A percentile compares a stretch with the other conserved stretches of the same genome.
Conservation (phyloP, 768 basidiomycete species). For the Xerocomus brunneocitrinus region DNA sequence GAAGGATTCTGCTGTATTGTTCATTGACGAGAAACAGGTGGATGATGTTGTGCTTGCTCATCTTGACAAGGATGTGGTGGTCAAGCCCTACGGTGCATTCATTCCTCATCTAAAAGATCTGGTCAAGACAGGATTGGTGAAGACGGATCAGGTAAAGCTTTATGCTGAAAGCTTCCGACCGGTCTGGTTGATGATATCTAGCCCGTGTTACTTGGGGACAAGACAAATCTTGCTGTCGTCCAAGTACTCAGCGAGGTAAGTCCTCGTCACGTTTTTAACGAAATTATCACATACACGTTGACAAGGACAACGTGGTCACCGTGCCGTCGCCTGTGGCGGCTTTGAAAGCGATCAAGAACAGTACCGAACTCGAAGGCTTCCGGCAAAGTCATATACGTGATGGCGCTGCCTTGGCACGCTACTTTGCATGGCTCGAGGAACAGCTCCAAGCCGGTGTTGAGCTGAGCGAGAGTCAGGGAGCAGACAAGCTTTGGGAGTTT, state of each 20-base stretch:
- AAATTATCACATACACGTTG: not conserved
- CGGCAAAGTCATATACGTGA: slow-evolving; percentile 85
- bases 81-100: slow-evolving; percentile 67
- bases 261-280: not conserved
- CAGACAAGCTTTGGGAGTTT: slow-evolving; percentile 72
- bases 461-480: slow-evolving; percentile 76
- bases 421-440: slow-evolving; percentile 95
- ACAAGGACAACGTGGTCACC: slow-evolving; percentile 54
- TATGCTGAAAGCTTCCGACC: slow-evolving; percentile 2
- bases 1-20: slow-evolving; percentile 53
- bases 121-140: slow-evolving; percentile 30
- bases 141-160: slow-evolving; percentile 28
- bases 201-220: slow-evolving; percentile 74
- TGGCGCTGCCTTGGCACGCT: slow-evolving; percentile 79
- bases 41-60: slow-evolving; percentile 38
- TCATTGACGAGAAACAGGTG: slow-evolving; percentile 54
- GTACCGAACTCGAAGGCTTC: slow-evolving; percentile 84
- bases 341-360: slow-evolving; percentile 77
- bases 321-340: slow-evolving; percentile 72
- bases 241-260: slow-evolving; percentile 69
- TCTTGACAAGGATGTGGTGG: slow-evolving; percentile 57
- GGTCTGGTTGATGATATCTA: slow-evolving; percentile 22
- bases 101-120: slow-evolving; percentile 59
- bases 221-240: slow-evolving; percentile 76
- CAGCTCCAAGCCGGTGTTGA: slow-evolving; percentile 57